Percentiles rank a stretch among this genome's conserved stretches.
These are phyloP conservation scores for Bodo saltans DNA, from an alignment of 78 protist species.

Conservation along the genomic window DNA sequence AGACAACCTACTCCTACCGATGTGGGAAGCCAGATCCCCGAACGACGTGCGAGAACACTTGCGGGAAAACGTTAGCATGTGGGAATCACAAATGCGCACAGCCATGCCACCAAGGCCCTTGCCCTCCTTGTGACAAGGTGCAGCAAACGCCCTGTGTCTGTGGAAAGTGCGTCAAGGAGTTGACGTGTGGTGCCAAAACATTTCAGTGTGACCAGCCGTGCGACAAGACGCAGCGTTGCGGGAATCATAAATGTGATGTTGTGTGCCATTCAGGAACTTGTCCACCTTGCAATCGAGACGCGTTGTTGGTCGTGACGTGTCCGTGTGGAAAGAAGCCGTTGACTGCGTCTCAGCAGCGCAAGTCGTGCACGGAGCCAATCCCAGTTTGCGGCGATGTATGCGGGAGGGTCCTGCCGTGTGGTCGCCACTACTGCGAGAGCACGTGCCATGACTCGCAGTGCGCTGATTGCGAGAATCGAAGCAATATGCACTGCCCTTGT, in stretches of 20 bases:
- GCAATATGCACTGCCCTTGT: not conserved
- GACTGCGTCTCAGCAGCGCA: not conserved
- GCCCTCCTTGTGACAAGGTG: conserved; percentile 17
- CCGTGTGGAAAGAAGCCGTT: conserved; percentile 28
- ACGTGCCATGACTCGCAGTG: conserved; percentile 25
- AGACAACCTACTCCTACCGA: not conserved
- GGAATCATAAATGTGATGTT: conserved; percentile 27
- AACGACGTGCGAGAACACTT: conserved; percentile 10
- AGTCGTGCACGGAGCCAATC: conserved; percentile 23
- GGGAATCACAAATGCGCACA: conserved; percentile 5
- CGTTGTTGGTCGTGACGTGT: conserved; percentile 1
- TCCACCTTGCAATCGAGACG: not conserved
- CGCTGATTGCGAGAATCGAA: not conserved
- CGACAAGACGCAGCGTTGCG: conserved; percentile 21
- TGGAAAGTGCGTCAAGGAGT: not conserved
- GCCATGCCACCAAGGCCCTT: conserved; percentile 19
- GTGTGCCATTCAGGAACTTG: conserved; percentile 19
- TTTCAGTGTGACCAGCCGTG: conserved; percentile 10
- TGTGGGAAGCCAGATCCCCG: not conserved
- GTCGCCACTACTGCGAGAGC: conserved; percentile 2
- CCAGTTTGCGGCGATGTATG: not conserved
- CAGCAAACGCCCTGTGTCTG: not conserved
- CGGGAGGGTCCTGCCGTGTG: not conserved
- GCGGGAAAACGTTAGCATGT: not conserved
- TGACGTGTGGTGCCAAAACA: not conserved